Percentiles rank a stretch among this genome's conserved stretches.
Conservation (phyloP, 208 protist genomes). For the Leishmania tropica region DNA sequence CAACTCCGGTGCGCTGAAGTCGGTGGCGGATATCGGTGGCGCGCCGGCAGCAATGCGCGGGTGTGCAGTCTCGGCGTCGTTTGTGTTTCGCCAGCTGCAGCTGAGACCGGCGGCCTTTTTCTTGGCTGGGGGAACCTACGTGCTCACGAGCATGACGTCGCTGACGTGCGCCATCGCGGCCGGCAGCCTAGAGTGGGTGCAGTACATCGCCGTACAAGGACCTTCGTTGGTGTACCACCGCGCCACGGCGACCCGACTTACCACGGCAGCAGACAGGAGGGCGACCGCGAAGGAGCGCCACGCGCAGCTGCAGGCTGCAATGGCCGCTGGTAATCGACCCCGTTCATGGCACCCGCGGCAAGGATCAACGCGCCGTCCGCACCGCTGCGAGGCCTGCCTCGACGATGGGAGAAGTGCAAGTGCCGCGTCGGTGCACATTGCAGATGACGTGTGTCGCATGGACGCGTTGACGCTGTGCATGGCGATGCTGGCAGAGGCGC, state of each 20-base stretch:
- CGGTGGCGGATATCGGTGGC: not conserved
- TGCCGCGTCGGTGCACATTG: conserved; percentile 18
- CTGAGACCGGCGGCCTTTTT: conserved; percentile 27
- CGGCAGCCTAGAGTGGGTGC: conserved; percentile 69
- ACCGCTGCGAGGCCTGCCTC: conserved; percentile 30
- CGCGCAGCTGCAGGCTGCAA: not conserved
- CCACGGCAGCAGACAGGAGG: conserved; percentile 3
- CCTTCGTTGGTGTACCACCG: conserved; percentile 54
- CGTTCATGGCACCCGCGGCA: conserved; percentile 18
- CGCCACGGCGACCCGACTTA: conserved; percentile 38
- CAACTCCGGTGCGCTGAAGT: not conserved
- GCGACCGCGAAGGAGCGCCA: conserved; percentile 2
- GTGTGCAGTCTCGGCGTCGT: conserved; percentile 25
- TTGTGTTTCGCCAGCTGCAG: conserved; percentile 23
- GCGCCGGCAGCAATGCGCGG: conserved; percentile 17
- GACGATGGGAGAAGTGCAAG: not conserved
- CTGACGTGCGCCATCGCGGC: conserved; percentile 65
- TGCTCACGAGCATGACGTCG: conserved; percentile 55
- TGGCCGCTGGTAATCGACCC: not conserved
- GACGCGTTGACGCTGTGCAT: conserved; percentile 55
- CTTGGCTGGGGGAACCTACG: conserved; percentile 39
- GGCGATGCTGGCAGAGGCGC: conserved; percentile 44
- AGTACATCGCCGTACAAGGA: conserved; percentile 51
- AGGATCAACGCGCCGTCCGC: conserved; percentile 20
- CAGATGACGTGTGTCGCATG: conserved; percentile 37